phyloP scores from a whole-genome alignment of 2,329 filamentous ascomycete genomes.

The Venturia effusa region DNA sequence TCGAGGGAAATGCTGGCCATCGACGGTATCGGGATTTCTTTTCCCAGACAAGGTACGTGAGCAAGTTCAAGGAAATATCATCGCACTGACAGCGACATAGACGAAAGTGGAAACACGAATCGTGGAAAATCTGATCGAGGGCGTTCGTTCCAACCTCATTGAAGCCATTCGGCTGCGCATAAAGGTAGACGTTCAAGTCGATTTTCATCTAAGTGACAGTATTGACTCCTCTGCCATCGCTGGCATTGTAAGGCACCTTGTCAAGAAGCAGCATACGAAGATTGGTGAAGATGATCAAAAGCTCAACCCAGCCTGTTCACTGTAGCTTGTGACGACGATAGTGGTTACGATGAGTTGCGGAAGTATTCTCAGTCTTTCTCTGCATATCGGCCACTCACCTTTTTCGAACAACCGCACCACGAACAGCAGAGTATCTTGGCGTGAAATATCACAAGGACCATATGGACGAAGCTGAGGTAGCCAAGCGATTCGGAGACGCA shows the following conservation, averaged over 20 bases:
- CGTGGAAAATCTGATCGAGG: conserved; percentile 40
- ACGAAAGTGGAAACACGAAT: conserved; percentile 29
- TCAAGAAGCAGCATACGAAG: conserved; percentile 34
- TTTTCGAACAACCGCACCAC: conserved; percentile 29
- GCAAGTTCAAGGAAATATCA: too few relatives aligned
- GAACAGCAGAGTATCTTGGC: conserved; percentile 38
- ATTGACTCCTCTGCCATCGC: conserved; percentile 41
- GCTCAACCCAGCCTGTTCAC: conserved; percentile 37
- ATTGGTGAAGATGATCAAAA: conserved; percentile 33
- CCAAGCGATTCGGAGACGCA: conserved; percentile 32
- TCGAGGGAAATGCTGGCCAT: too few relatives aligned
- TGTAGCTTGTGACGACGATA: conserved; percentile 40
- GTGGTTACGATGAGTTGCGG: conserved; percentile 35
- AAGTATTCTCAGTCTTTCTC: too few relatives aligned
- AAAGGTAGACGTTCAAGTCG: conserved; percentile 38
- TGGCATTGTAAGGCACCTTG: conserved; percentile 44
- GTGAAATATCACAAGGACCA: conserved; percentile 33
- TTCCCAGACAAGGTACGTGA: too few relatives aligned
- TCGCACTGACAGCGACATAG: background rate
- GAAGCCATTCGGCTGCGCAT: conserved; percentile 44
- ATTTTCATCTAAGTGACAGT: too few relatives aligned
- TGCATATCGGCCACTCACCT: too few relatives aligned
- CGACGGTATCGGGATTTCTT: too few relatives aligned
- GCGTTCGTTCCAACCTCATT: conserved; percentile 38
- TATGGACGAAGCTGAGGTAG: conserved; percentile 34